A percentile compares a stretch with the other conserved stretches of the same genome.
phyloP scores from a whole-genome alignment of 371 early-diverging fungal genomes.

The Mortierella sp. region DNA sequence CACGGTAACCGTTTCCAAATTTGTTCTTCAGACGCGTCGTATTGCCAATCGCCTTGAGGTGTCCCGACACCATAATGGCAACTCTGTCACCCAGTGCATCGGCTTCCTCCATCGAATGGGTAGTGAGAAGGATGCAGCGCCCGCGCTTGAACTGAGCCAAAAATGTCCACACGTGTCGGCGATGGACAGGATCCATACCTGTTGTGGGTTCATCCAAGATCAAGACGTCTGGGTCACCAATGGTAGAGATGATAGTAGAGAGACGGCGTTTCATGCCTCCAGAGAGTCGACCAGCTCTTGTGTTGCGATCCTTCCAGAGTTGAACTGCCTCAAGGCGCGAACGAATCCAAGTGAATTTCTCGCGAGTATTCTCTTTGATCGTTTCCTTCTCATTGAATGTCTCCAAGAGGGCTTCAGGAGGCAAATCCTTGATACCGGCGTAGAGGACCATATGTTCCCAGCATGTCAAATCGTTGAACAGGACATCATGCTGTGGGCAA shows the following conservation, averaged over 20 bases:
- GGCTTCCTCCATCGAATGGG: conserved; percentile 83
- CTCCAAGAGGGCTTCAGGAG: conserved; percentile 28
- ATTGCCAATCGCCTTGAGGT: conserved; percentile 69
- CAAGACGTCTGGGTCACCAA: conserved; percentile 70
- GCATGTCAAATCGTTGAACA: conserved; percentile 54
- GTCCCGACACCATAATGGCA: conserved; percentile 76
- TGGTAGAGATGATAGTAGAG: conserved; percentile 74
- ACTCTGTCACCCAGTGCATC: conserved; percentile 74
- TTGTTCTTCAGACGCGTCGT: conserved; percentile 73
- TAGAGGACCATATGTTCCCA: conserved; percentile 58
- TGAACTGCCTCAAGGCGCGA: conserved; percentile 60
- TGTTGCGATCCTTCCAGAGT: conserved; percentile 53
- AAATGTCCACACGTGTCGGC: conserved; percentile 79
- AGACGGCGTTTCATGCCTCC: conserved; percentile 75
- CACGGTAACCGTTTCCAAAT: conserved; percentile 73
- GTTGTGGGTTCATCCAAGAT: conserved; percentile 64
- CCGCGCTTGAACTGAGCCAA: conserved; percentile 75
- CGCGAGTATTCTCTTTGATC: conserved; percentile 37
- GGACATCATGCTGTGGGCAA: conserved; percentile 58
- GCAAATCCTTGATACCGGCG: conserved; percentile 56
- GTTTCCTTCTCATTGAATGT: conserved; percentile 27
- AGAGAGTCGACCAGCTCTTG: conserved; percentile 51
- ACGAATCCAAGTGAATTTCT: conserved; percentile 40
- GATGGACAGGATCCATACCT: conserved; percentile 75
- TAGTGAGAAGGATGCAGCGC: conserved; percentile 72